phyloP scores from a whole-genome alignment of 345 rosid genomes.

The Pugionium dolabratum region DNA sequence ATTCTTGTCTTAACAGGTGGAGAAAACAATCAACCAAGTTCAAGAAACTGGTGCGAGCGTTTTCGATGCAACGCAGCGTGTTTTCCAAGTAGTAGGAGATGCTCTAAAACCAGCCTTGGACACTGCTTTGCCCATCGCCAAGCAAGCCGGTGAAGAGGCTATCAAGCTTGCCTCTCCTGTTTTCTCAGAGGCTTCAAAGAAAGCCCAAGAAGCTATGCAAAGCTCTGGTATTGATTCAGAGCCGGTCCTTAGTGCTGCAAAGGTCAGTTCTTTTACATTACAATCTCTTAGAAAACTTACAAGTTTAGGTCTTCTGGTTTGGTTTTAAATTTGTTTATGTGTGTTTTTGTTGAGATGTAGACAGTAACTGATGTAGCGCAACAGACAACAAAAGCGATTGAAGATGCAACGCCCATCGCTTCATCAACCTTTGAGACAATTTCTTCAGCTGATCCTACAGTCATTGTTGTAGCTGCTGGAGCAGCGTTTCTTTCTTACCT shows the following conservation, averaged over 20 bases:
- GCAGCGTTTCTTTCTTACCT: slow-evolving; percentile 67
- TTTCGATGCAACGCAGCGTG: slow-evolving; percentile 58
- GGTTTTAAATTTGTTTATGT: background rate
- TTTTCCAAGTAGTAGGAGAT: slow-evolving; percentile 60
- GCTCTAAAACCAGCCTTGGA: slow-evolving; percentile 82
- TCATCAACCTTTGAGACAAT: slow-evolving; percentile 74
- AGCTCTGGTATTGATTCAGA: slow-evolving; percentile 75
- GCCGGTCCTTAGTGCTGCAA: slow-evolving; percentile 71
- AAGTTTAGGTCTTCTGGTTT: background rate
- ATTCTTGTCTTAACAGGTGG: slow-evolving; percentile 52
- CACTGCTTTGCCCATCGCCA: slow-evolving; percentile 60
- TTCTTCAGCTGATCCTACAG: slow-evolving; percentile 70
- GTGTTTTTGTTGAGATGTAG: slow-evolving; percentile 42
- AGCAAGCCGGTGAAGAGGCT: slow-evolving; percentile 80
- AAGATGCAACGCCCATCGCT: slow-evolving; percentile 79
- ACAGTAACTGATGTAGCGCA: slow-evolving; percentile 76
- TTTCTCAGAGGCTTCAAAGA: slow-evolving; percentile 79
- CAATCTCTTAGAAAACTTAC: background rate
- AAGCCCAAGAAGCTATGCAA: slow-evolving; percentile 87
- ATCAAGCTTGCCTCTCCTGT: slow-evolving; percentile 85
- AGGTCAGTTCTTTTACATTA: slow-evolving; percentile 46
- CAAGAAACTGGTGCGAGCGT: slow-evolving; percentile 64
- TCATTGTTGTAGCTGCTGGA: slow-evolving; percentile 71
- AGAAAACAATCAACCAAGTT: slow-evolving; percentile 80
- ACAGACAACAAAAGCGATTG: slow-evolving; percentile 63